phyloP scores from a whole-genome alignment of 2,329 filamentous ascomycete species.

The Chaetomium strumarium region DNA sequence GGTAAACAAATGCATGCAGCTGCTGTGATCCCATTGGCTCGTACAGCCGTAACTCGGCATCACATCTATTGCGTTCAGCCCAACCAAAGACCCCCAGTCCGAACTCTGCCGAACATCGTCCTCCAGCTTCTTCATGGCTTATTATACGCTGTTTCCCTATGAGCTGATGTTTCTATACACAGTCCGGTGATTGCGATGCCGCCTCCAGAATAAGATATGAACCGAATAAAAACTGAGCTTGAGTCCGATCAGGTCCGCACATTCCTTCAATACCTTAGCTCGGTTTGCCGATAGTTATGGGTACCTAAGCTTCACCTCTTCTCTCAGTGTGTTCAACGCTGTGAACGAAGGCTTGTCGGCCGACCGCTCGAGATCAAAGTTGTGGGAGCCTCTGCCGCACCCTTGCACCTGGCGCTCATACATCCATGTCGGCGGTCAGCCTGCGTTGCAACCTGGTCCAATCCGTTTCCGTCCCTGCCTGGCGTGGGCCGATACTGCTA shows the following conservation, averaged over 20 bases:
- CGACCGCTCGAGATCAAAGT: slow-evolving; percentile 3
- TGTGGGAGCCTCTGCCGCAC: slow-evolving; percentile 13
- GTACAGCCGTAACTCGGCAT: slow-evolving; percentile 9
- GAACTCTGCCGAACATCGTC: slow-evolving; percentile 15
- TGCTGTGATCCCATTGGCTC: slow-evolving; percentile 20
- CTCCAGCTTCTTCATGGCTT: slow-evolving; percentile 4
- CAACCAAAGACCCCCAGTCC: slow-evolving; percentile 17
- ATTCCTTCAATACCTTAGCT: no score
- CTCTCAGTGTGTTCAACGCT: no score
- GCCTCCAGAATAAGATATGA: not conserved
- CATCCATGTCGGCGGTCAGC: slow-evolving; percentile 23
- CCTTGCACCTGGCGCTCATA: slow-evolving; percentile 15
- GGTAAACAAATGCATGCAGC: slow-evolving; percentile 23
- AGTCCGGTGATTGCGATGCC: not conserved
- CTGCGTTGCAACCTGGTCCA: slow-evolving; percentile 21
- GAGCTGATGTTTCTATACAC: not conserved
- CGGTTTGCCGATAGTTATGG: no score
- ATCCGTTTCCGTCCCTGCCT: slow-evolving; percentile 19
- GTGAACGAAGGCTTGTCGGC: no score
- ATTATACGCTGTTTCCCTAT: not conserved
- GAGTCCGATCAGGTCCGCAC: no score
- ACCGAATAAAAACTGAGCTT: no score
- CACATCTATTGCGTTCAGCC: slow-evolving; percentile 11
- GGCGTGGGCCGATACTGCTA: not conserved
- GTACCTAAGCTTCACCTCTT: no score